Percentiles rank a stretch among this genome's conserved stretches.
These are phyloP conservation scores for Isoetes engelmannii DNA, from an alignment of 83 land plant species.

Conservation along the genomic window DNA sequence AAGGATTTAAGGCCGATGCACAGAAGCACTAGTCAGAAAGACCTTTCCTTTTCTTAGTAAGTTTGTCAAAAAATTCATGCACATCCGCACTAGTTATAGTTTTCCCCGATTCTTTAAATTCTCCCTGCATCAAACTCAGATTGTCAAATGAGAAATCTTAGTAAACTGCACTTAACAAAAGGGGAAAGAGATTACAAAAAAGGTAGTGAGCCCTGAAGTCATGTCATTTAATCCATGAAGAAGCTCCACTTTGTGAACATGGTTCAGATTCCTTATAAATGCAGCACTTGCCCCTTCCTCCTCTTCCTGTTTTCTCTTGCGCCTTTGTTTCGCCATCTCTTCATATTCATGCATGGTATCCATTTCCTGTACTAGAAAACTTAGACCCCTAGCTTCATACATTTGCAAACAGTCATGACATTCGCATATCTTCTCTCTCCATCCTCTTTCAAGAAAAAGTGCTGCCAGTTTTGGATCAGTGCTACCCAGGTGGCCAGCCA, in stretches of 20 bases:
- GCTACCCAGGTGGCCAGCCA: background rate
- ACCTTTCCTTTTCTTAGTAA: background rate
- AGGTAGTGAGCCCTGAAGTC: slow-evolving; percentile 4
- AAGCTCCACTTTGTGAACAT: background rate
- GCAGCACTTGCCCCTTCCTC: background rate
- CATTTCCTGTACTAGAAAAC: background rate
- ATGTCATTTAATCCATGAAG: slow-evolving; percentile 10
- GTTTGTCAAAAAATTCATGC: slow-evolving; percentile 3
- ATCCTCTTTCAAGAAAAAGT: background rate
- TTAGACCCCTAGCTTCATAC: slow-evolving; percentile 1
- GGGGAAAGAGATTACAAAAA: background rate
- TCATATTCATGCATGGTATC: slow-evolving; percentile 2
- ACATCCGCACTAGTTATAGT: slow-evolving; percentile 4
- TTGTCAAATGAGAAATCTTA: background rate
- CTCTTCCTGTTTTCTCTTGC: slow-evolving; percentile 5
- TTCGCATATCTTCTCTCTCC: background rate
- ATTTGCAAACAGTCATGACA: background rate
- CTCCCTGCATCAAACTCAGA: background rate
- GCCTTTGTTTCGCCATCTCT: slow-evolving; percentile 1
- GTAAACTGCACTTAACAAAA: background rate
- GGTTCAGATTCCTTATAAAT: background rate
- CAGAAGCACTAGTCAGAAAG: too few relatives aligned
- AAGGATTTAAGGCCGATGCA: too few relatives aligned
- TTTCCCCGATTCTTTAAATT: background rate
- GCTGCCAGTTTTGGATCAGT: background rate